Evolutionary conservation across 2,329 filamentous ascomycete genomes (phyloP), one percentile per base, ranked within the genome.

Genomic region (Ophiocordyceps camponoti-floridani): DNA sequence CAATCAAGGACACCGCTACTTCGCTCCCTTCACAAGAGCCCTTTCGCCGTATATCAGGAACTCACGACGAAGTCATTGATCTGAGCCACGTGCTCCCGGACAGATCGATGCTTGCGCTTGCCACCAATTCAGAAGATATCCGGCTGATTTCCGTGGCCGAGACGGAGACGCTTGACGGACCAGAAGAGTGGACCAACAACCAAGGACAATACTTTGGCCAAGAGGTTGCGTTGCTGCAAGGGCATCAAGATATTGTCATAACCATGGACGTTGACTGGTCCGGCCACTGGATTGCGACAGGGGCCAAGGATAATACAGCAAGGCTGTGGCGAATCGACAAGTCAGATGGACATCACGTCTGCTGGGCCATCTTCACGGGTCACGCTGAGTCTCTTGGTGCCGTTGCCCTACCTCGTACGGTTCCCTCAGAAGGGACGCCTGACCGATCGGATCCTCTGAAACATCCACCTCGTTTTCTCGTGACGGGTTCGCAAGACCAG

Each of bases 41-140:
- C 1, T 72, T 84, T 41, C 77, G 84, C 52, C 77, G 86, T 41
- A 93, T 98, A 52, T 94, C 89, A 4, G 93, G 91, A 44, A 95
- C 91, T 7, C 87, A 96, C 60, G 93, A 98, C 58, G 91, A 98
- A 60, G 87, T 98, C 44, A 95, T 98, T 52, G 93, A 98, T 57
- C 67, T 98, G 31, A 84, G 82, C 28, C 95, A 91, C 55, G 69
- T 96, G 45, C 77, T 91, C 2, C 76, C 79, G 0, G 81, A 94
- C 53, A 77, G 76, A 46, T 89, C 85, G 3, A 65, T 93, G 44
- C 71, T 98, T 49, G 93, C 91, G 6, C 67, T 98, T 26, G 91
- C 89, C 7, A 96, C 89, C 2, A 98, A 98, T 59, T 85, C 88
- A 0, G 91, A 98, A 62, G 88, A 94, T 49, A 76, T 98, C 44